Conservation (phyloP, 805 yeast species). For the Lipomyces yamanashiensis region DNA sequence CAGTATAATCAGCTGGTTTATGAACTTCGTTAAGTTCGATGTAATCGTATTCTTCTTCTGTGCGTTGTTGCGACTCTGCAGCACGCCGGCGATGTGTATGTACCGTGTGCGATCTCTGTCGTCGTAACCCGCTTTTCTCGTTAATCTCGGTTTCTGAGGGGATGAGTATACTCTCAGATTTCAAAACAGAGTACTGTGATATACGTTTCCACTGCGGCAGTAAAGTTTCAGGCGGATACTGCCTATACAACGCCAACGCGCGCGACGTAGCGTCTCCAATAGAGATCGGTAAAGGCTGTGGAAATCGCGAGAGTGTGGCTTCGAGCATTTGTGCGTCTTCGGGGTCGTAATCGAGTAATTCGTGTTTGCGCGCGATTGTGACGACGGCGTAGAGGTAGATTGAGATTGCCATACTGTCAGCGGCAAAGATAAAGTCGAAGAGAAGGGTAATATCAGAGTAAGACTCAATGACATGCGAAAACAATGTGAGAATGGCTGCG, state of each 20-base stretch:
- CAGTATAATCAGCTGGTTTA: constrained; percentile 11
- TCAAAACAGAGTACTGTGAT: constrained; percentile 46
- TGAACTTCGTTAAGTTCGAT: constrained; percentile 28
- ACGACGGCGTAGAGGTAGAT: constrained; percentile 65
- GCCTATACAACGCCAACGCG: constrained; percentile 35
- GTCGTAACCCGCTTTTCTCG: neutral
- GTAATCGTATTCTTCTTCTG: constrained; percentile 27
- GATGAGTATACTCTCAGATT: constrained; percentile 18
- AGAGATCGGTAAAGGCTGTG: constrained; percentile 34
- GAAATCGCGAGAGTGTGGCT: constrained; percentile 46
- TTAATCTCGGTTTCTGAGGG: neutral
- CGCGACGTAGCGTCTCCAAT: constrained; percentile 36
- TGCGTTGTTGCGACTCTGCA: neutral
- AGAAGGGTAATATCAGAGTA: constrained; percentile 57
- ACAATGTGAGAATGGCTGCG: constrained; percentile 77
- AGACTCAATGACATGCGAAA: constrained; percentile 68
- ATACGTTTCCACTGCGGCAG: constrained; percentile 39
- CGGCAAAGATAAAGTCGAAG: constrained; percentile 71
- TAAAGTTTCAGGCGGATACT: constrained; percentile 35
- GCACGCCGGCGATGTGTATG: constrained; percentile 1
- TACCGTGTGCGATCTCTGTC: neutral
- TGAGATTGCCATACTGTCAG: constrained; percentile 58
- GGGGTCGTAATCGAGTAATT: constrained; percentile 46
- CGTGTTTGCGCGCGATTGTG: constrained; percentile 47
- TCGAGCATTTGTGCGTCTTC: constrained; percentile 52